Percentiles rank a stretch among this genome's conserved stretches.
Evolutionary conservation across 2,329 filamentous ascomycete genomes (phyloP).

Genomic region (Cladophialophora yegresii): DNA sequence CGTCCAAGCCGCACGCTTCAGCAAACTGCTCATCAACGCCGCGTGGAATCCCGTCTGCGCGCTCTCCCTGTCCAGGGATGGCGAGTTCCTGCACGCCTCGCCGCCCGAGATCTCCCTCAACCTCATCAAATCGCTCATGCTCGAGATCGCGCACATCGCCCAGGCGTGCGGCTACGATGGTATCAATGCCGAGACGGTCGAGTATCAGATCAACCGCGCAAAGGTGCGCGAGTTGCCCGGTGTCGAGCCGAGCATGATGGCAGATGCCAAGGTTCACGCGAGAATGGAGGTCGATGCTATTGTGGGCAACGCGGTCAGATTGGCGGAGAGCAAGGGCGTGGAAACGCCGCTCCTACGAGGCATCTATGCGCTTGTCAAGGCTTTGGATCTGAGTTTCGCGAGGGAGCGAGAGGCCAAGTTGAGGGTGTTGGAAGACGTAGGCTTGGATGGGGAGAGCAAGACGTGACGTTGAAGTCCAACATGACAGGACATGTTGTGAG

Average conservation of each 20-base stretch:
- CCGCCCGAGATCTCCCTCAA: slow-evolving; percentile 40
- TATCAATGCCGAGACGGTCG: slow-evolving; percentile 43
- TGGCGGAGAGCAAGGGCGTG: slow-evolving; percentile 47
- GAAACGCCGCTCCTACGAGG: slow-evolving; percentile 47
- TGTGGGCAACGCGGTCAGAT: slow-evolving; percentile 49
- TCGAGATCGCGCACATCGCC: slow-evolving; percentile 50
- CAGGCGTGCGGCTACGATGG: slow-evolving; percentile 44
- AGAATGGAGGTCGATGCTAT: slow-evolving; percentile 56
- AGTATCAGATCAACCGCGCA: slow-evolving; percentile 45
- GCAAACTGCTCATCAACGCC: slow-evolving; percentile 63
- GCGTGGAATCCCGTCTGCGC: slow-evolving; percentile 64
- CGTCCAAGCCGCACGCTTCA: slow-evolving; percentile 61
- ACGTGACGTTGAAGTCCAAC: neutral
- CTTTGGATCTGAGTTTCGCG: slow-evolving; percentile 32
- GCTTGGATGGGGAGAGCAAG: neutral
- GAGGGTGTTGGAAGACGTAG: neutral
- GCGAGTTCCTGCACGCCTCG: slow-evolving; percentile 52
- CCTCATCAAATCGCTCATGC: slow-evolving; percentile 47
- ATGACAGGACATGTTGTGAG: neutral
- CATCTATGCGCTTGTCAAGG: slow-evolving; percentile 51
- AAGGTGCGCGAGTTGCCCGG: slow-evolving; percentile 44
- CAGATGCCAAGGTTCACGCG: slow-evolving; percentile 48
- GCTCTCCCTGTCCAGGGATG: slow-evolving; percentile 56
- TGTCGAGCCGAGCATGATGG: slow-evolving; percentile 54
- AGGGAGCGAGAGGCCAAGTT: slow-evolving; percentile 1